A percentile compares a stretch with the other conserved stretches of the same genome.
Conservation (phyloP, 768 basidiomycete species). For the Tephrocybe sp. region DNA sequence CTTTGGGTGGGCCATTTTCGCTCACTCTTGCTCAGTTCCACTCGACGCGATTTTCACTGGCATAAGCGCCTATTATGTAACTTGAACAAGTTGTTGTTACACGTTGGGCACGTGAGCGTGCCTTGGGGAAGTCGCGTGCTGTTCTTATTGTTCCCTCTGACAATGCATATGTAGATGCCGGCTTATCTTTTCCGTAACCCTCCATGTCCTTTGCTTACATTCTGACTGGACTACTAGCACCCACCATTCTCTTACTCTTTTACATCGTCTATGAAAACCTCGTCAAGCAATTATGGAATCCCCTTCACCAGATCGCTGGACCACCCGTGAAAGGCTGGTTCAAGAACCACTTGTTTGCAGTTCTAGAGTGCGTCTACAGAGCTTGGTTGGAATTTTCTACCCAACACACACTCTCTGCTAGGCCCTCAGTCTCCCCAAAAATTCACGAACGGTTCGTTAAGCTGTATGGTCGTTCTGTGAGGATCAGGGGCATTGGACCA, state of each 20-base stretch:
- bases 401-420: not conserved
- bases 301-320: constrained; percentile 58
- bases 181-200: not conserved
- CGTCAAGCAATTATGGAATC: constrained; percentile 37
- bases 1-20: too few species aligned
- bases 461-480: constrained; percentile 68
- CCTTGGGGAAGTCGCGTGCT: constrained; percentile 4
- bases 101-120: constrained; percentile 5
- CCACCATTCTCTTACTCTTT: constrained; percentile 6
- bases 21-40: too few species aligned
- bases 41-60: too few species aligned
- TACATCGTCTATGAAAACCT: constrained; percentile 31
- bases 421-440: constrained; percentile 54
- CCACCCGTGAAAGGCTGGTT: constrained; percentile 54
- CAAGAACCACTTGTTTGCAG: constrained; percentile 49
- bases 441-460: constrained; percentile 54
- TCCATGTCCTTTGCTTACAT: constrained; percentile 11
- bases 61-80: too few species aligned
- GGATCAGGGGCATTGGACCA: constrained; percentile 65
- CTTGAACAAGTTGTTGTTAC: too few species aligned
- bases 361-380: constrained; percentile 54
- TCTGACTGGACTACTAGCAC: constrained; percentile 10
- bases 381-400: not conserved
- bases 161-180: too few species aligned
- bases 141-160: too few species aligned